These are phyloP conservation scores for Fraxinus paxiana DNA, from an alignment of 305 asterid genomes.

Conservation along the genomic window DNA sequence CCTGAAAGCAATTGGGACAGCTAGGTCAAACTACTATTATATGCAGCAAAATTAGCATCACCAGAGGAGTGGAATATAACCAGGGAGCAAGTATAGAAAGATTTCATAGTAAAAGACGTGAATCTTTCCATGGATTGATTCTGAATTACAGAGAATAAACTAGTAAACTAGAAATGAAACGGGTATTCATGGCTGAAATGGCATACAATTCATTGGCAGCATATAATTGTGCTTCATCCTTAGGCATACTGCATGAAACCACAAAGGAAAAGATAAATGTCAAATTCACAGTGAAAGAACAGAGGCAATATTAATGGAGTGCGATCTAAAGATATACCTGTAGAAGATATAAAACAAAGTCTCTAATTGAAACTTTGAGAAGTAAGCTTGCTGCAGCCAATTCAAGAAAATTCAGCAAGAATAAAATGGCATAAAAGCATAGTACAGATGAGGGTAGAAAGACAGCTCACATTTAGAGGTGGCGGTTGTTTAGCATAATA, in stretches of 20 bases:
- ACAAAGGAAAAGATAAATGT: constrained; percentile 21
- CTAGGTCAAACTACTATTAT: not conserved
- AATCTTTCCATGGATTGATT: not conserved
- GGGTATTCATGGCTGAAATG: constrained; percentile 11
- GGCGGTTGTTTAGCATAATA: constrained; percentile 79
- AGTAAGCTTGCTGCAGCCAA: constrained; percentile 78
- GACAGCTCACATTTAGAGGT: constrained; percentile 63
- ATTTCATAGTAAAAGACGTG: constrained; percentile 1
- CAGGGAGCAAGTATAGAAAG: not conserved
- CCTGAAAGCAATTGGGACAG: constrained; percentile 43
- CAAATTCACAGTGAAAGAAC: constrained; percentile 11
- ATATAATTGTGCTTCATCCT: constrained; percentile 83
- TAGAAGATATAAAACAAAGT: constrained; percentile 82
- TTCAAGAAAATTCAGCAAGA: constrained; percentile 33
- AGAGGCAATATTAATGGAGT: constrained; percentile 16
- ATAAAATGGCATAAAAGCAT: constrained; percentile 11
- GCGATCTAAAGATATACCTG: constrained; percentile 40
- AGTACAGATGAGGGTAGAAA: constrained; percentile 15
- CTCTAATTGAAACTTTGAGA: constrained; percentile 74
- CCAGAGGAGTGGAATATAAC: not conserved
- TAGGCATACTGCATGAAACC: constrained; percentile 80
- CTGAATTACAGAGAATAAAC: not conserved
- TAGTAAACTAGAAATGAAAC: not conserved
- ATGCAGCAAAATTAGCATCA: constrained; percentile 17
- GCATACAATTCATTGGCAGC: constrained; percentile 91